A percentile compares a stretch with the other conserved stretches of the same genome.
Evolutionary conservation across 1,284 basidiomycete genomes (phyloP).

Genomic region (Microbotryum silenes-acaulis): DNA sequence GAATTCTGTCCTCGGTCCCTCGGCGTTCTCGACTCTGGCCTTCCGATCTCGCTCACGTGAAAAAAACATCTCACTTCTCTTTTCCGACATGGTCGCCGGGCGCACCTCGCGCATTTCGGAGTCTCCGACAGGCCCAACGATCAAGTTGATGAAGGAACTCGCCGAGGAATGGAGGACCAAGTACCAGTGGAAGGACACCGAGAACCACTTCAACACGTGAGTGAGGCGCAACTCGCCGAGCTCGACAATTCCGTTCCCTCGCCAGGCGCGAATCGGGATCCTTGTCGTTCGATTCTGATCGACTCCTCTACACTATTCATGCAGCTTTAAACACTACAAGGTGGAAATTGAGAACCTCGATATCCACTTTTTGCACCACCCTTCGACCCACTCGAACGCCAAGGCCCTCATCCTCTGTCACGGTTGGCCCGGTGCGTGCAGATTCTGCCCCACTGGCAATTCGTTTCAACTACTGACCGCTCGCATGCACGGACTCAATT

Average conservation of each 20-base stretch:
- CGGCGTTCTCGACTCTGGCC: background rate
- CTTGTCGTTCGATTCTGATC: background rate
- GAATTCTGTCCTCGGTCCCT: background rate
- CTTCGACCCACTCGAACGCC: conserved; percentile 13
- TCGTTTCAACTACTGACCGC: background rate
- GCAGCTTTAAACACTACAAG: conserved; percentile 22
- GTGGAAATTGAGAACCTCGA: conserved; percentile 21
- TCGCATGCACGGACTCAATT: background rate
- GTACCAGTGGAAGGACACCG: conserved; percentile 1
- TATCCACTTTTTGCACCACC: conserved; percentile 30
- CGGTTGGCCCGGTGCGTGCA: conserved; percentile 24
- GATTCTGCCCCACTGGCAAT: background rate
- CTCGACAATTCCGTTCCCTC: background rate
- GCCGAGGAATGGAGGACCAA: conserved; percentile 7
- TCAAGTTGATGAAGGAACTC: conserved; percentile 20
- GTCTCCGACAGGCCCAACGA: conserved; percentile 5
- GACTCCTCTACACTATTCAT: background rate
- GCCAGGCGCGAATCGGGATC: background rate
- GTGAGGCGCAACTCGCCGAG: background rate
- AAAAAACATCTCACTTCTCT: background rate
- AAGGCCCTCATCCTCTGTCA: conserved; percentile 30
- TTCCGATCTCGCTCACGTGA: background rate
- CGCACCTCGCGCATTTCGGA: background rate
- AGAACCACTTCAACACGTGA: conserved; percentile 16
- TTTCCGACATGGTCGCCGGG: background rate